phyloP scores from a whole-genome alignment of 1,284 basidiomycete genomes.

The Agaricales sp. region DNA sequence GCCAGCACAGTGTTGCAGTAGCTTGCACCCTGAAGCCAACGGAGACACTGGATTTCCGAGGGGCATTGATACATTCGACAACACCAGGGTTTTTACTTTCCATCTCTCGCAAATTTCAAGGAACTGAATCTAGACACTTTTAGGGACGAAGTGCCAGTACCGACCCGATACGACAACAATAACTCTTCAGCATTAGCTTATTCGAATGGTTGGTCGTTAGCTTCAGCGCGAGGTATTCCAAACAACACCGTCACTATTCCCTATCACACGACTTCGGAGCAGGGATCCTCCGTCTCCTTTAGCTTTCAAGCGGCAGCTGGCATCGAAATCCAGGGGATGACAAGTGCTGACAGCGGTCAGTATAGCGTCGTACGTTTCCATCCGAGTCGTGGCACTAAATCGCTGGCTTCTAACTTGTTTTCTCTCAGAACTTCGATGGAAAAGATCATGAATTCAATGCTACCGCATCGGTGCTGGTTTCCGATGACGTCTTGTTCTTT shows the following conservation, averaged over 20 bases:
- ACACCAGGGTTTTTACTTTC: background rate
- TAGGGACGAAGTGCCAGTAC: conserved; percentile 12
- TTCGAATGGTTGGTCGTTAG: conserved; percentile 16
- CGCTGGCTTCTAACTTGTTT: background rate
- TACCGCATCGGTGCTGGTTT: conserved; percentile 21
- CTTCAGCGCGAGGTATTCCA: conserved; percentile 15
- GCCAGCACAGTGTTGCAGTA: background rate
- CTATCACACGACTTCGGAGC: conserved; percentile 16
- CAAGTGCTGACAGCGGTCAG: conserved; percentile 15
- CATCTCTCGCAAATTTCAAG: background rate
- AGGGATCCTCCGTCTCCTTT: conserved; percentile 17
- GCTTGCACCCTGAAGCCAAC: background rate
- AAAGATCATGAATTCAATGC: conserved; percentile 17
- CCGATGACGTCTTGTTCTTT: conserved; percentile 23
- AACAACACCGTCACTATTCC: conserved; percentile 17
- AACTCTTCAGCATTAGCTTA: conserved; percentile 19
- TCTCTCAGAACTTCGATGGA: conserved; percentile 19
- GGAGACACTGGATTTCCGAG: background rate
- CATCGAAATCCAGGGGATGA: conserved; percentile 18
- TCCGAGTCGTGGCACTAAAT: no score
- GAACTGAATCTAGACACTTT: conserved; percentile 11
- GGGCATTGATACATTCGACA: background rate
- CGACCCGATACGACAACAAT: conserved; percentile 15
- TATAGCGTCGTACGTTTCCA: conserved; percentile 18
- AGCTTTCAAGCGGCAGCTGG: conserved; percentile 18